A percentile compares a stretch with the other conserved stretches of the same genome.
These are phyloP conservation scores for Blastomyces silverae DNA, from an alignment of 2,329 filamentous ascomycete genomes.

Conservation along the genomic window DNA sequence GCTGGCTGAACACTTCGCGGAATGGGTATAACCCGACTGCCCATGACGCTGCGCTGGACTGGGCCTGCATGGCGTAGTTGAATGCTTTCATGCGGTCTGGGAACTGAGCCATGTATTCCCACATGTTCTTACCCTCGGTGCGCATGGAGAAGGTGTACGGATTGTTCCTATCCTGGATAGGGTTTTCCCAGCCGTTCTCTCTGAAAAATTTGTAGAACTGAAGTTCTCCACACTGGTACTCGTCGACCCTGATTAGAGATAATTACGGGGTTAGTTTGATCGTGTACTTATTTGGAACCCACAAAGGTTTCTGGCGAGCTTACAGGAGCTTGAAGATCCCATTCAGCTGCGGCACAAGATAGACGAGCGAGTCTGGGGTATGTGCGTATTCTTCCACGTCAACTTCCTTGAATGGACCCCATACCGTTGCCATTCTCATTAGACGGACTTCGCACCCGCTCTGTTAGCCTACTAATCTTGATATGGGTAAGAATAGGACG, in stretches of 20 bases:
- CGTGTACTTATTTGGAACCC: not conserved
- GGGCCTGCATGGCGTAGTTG: slow-evolving; percentile 27
- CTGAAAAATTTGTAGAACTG: slow-evolving; percentile 23
- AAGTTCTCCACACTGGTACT: slow-evolving; percentile 19
- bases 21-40: slow-evolving; percentile 24
- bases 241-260: slow-evolving; percentile 22
- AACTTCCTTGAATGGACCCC: slow-evolving; percentile 22
- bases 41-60: slow-evolving; percentile 9
- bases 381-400: slow-evolving; percentile 23
- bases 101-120: slow-evolving; percentile 23
- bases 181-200: slow-evolving; percentile 22
- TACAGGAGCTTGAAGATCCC: slow-evolving; percentile 19
- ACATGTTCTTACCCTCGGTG: slow-evolving; percentile 25
- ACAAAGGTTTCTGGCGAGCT: not conserved
- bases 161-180: slow-evolving; percentile 22
- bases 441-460: slow-evolving; percentile 21
- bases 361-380: slow-evolving; percentile 23
- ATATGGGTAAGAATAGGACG: not conserved
- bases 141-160: slow-evolving; percentile 27
- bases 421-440: slow-evolving; percentile 21
- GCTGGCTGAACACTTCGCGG: slow-evolving; percentile 19
- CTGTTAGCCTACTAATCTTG: not conserved
- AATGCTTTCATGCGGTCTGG: slow-evolving; percentile 26
- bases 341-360: slow-evolving; percentile 19
- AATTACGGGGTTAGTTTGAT: not conserved